Evolutionary conservation across 495 filamentous ascomycete species (phyloP).

Genomic region (Chlorociboria aeruginascens): DNA sequence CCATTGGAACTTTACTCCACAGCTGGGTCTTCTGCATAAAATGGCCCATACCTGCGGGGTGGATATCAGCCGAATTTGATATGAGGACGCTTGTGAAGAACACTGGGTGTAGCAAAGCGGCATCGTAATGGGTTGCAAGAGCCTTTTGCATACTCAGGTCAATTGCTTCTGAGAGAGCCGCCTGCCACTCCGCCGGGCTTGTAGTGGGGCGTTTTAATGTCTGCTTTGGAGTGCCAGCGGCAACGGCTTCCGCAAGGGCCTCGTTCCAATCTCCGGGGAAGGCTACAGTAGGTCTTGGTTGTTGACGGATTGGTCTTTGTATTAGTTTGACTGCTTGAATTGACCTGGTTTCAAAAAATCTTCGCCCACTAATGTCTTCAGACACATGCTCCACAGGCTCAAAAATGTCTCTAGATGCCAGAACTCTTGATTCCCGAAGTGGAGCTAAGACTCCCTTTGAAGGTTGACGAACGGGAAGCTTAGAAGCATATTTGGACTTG

Average conservation of each 20-base stretch:
- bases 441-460: constrained; percentile 2
- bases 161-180: constrained; percentile 9
- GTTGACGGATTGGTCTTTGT: constrained; percentile 3
- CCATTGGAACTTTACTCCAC: background rate
- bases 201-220: background rate
- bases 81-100: constrained; percentile 10
- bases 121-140: constrained; percentile 1
- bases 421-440: constrained; percentile 14
- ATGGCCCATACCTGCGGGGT: constrained; percentile 13
- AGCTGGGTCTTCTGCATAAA: background rate
- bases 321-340: too few species aligned
- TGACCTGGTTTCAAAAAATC: too few species aligned
- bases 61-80: constrained; percentile 2
- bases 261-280: constrained; percentile 10
- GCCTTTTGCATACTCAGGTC: background rate
- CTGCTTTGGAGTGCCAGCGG: background rate
- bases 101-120: constrained; percentile 7
- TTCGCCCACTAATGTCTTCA: too few species aligned
- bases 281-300: constrained; percentile 3
- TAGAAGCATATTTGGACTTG: background rate
- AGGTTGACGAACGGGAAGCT: constrained; percentile 8
- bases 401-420: constrained; percentile 10
- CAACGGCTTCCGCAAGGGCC: background rate
- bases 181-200: constrained; percentile 4
- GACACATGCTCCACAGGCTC: background rate